Evolutionary conservation across 176 grass and related monocot species (phyloP), one percentile per base, ranked within the genome.

Genomic region (Poa annua): DNA sequence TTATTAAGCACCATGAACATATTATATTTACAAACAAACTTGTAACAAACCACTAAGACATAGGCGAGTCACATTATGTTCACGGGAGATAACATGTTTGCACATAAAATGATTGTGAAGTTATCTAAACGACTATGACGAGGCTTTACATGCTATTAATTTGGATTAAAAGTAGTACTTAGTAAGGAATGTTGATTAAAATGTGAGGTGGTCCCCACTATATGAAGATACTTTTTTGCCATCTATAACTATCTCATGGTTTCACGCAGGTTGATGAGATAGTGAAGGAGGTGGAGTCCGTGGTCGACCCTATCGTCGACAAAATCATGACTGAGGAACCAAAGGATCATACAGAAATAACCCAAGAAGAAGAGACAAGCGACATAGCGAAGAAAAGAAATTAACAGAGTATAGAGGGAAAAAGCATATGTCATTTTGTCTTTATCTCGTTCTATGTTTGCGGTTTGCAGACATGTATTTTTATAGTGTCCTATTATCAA

Each of bases 261-360:
- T 66, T 56, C 21, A 3, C 11, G 34, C 83, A 92, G 90, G 84
- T 92, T 34, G 90, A 92, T 26, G 90, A 86, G 80, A 77, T 92
- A 86, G 80, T 64, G 73, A 79, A 89, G 72, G 76, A 84, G 67
- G 71, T 86, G n/a, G 90, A 92, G 49, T 75, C 87, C 49, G 52
- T 89, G 50, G 83, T 86, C 14, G 76, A 86, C 47, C 90, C 90
- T 56, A 84, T 92, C 66, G 81, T 92, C 16, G 63, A 84, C 47
- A 82, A 81, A 63, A 17, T 61, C 54, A 22, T 1, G n/a, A 70
- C 25, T 47, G 8, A 47, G 14, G 63, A 51, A 15, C 26, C 21
- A 19, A 55, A 8, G 16, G 59, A 48, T 33, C 61, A 64, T 16
- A 16, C 2, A 16, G 61, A 33, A 64, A 33, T 64, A 64, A 33